Conservation (phyloP, 768 basidiomycete species). For the Termitomyces sp. region DNA sequence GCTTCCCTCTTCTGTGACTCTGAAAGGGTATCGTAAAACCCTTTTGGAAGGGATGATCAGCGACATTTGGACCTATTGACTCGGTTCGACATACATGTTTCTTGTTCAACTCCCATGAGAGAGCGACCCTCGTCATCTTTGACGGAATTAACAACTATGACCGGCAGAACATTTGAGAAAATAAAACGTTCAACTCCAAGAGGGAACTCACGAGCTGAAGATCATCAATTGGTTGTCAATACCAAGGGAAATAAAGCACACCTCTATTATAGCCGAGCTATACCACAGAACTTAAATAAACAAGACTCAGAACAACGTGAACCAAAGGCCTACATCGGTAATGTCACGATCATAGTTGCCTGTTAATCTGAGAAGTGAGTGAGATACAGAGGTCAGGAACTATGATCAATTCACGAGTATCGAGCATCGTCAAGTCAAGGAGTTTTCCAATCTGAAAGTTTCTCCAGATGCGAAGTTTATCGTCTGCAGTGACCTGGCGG, state of each 20-base stretch:
- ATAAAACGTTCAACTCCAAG: not conserved
- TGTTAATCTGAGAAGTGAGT: not conserved
- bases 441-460: constrained; percentile 64
- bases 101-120: constrained; percentile 1
- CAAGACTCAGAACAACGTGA: not conserved
- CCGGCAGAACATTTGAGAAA: not conserved
- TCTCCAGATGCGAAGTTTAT: constrained; percentile 59
- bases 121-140: constrained; percentile 1
- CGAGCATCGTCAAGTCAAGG: constrained; percentile 57
- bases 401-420: constrained; percentile 41
- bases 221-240: not conserved
- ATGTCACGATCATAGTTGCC: constrained; percentile 1
- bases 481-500: constrained; percentile 51
- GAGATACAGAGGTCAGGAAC: not conserved
- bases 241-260: not conserved
- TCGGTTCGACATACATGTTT: not conserved
- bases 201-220: not conserved
- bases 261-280: not conserved
- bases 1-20: not conserved
- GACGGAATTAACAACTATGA: not conserved
- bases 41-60: not conserved
- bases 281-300: not conserved
- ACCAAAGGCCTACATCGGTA: not conserved
- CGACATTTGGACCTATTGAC: not conserved
- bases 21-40: not conserved